Percentiles rank a stretch among this genome's conserved stretches.
Evolutionary conservation across 2,329 filamentous ascomycete species (phyloP).

Genomic region (Fonsecaea pedrosoi): DNA sequence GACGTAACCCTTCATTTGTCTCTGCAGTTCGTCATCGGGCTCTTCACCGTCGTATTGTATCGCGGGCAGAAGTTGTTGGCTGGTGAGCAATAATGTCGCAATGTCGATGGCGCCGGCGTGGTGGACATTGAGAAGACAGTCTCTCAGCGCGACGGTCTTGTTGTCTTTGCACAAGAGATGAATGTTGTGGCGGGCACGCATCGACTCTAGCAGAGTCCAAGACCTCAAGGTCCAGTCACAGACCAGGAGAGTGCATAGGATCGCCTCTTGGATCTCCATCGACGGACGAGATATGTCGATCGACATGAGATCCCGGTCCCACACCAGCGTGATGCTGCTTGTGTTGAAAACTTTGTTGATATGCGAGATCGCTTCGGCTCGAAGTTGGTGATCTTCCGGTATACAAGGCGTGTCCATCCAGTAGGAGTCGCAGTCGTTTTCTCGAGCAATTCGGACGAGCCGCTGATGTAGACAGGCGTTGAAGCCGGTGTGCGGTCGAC

Average conservation of each 20-base stretch:
- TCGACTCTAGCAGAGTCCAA: conserved; percentile 42
- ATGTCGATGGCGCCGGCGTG: conserved; percentile 17
- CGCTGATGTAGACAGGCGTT: conserved; percentile 40
- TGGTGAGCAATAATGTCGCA: conserved; percentile 15
- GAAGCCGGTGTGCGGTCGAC: conserved; percentile 19
- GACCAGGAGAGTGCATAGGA: conserved; percentile 38
- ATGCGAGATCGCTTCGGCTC: conserved; percentile 40
- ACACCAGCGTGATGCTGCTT: conserved; percentile 38
- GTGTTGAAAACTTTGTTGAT: conserved; percentile 40
- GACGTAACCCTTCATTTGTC: neutral
- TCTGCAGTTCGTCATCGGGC: neutral
- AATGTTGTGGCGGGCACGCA: conserved; percentile 14
- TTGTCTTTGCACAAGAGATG: conserved; percentile 22
- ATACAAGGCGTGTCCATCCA: conserved; percentile 45
- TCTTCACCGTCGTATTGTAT: neutral
- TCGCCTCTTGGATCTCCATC: conserved; percentile 28
- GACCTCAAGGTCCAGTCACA: conserved; percentile 43
- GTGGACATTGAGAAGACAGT: conserved; percentile 17
- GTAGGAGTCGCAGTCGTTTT: conserved; percentile 41
- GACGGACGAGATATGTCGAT: conserved; percentile 37
- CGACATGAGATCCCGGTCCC: conserved; percentile 41
- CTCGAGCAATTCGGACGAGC: conserved; percentile 36
- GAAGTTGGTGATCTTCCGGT: conserved; percentile 37
- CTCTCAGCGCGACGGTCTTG: conserved; percentile 13
- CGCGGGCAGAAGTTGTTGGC: conserved; percentile 2